Base-by-base conservation (phyloP, 768 basidiomycete genomes). In the Lactifluus rugatus region DNA sequence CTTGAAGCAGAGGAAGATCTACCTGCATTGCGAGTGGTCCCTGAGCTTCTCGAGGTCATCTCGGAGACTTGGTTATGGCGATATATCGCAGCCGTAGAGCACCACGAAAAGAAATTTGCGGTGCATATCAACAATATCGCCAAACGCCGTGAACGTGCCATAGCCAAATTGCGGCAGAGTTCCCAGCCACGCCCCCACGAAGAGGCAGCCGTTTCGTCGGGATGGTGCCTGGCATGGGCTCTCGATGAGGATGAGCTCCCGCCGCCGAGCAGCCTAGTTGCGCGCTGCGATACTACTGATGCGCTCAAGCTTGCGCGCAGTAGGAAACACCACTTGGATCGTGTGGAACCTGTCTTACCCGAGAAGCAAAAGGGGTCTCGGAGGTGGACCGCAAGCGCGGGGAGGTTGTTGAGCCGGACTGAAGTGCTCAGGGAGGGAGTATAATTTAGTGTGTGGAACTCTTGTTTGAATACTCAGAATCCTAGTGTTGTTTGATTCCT, bases 211-310 rank as follows among this genome's bases (percentile, higher is more conserved):
- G 56, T 16, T 21, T 52, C 78, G 26, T 81, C 76, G 47, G 78
- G 77, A 61, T 88, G 84, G 85, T 79, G 76, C 31, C 93, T 89
- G 85, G 82, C 84, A 17, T 96, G 88, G 93, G 90, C 85, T 6
- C 70, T 92, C 57, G 85, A 53, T 14, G n/a, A 76, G 10, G 74
- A 80, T 50, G 93, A 96, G 72, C 75, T 76, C 32, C 95, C 95
- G 2, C 95, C 95, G 4, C 89, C 94, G 4, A 89, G 87, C 66
- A 93, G 92, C 55, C 89, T 97, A 64, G 89, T 89, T 28, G 83
- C 88, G 17, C 75, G 93, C 57, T 73, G 91, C 55, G 94, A 96
- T 66, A 93, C 90, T 4, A 74, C 76, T 37, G 89, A 92, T 71
- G 88, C 88, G 13, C 74, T 83, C 21, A 73, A 76, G 64, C 73